Evolutionary conservation across 2,329 filamentous ascomycete genomes (phyloP), one percentile per base, ranked within the genome.

Genomic region (Ophiostoma himal-ulmi): DNA sequence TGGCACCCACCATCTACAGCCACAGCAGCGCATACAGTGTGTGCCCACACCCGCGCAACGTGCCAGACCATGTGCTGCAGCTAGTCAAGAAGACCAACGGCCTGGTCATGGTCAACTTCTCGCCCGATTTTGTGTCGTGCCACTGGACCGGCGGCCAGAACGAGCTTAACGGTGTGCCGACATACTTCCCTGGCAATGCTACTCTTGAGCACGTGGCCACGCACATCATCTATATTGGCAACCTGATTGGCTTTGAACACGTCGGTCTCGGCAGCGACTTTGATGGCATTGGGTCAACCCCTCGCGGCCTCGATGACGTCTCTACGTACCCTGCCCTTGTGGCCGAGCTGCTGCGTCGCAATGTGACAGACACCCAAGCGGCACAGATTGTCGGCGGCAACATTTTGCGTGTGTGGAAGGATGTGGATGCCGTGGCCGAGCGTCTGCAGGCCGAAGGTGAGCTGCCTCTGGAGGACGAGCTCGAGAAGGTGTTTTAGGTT

Each of bases 221-320:
- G 72, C 94, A 97, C 78, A 90, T 97, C 72, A 83, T 87, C 73
- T 85, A 98, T 77, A 94, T 97, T 74, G 94, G 92, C 2, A 83
- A 91, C 65, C 81, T 90, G 41, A 92, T 97, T 72, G 94, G 94
- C 3, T 97, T 91, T 75, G 91, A 94, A 57, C 86, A 97, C 77
- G 93, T 97, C 20, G 94, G 94, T 0, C 80, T 97, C 22, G 94
- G 94, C 0, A 93, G 91, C 69, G 94, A 98, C 78, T 97, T 94
- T 77, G 94, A 97, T 77, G 94, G 88, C 10, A 94, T 94, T 70
- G 76, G 78, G 1, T 78, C 75, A 0, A 88, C 88, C 5, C 93
- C 94, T 0, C 78, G 82, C 69, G 94, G 94, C 0, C 79, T 98
- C 67, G 92, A 95, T 52, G 93, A 97, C 78, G 93, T 97, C 7